Base-by-base conservation (phyloP, 108 stramenopile genomes). In the Bacterosira constricta region DNA sequence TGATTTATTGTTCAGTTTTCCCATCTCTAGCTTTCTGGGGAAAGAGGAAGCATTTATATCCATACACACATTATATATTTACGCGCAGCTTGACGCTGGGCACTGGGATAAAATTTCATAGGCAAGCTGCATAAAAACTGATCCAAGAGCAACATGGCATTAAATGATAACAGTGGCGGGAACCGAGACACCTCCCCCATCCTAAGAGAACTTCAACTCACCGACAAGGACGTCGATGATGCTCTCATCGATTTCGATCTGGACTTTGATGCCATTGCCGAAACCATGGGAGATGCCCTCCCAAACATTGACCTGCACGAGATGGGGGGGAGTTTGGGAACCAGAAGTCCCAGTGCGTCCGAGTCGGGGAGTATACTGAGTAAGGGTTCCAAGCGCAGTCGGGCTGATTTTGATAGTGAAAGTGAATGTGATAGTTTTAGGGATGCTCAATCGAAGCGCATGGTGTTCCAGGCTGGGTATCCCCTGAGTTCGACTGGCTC, bases 211-310 rank as follows among this genome's bases (percentile, higher is more conserved):
- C n/a, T n/a, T 58, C 47, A 56, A 57, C 59, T 61, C 18, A 62
- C 47, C 50, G 51, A 61, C 13, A 49, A 61, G 37, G 70, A 71
- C n/a, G 70, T 71, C 2, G 70, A 71, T 30, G 70, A 71, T 45
- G 59, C 70, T 10, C 37, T 71, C 15, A n/a, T n/a, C n/a, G 38
- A 71, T 34, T 71, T 71, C 51, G 70, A 60, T 27, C 50, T 71
- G 49, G 56, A 37, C 23, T 71, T 71, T 39, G 70, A 71, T 42
- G 70, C 58, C 49, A 10, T 58, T 27, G 45, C 47, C 23, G 44
- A 25, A n/a, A 30, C n/a, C 20, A 53, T 29, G 25, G 51, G 36
- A 6, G 15, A 53, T 29, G 46, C 31, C 37, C 27, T 68, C 27
- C 65, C 65, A 15, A 20, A 38, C 21, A 26, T 66, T 30, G 36